Evolutionary conservation across 768 basidiomycete species (phyloP).

Genomic region (Boletus barrowsii): DNA sequence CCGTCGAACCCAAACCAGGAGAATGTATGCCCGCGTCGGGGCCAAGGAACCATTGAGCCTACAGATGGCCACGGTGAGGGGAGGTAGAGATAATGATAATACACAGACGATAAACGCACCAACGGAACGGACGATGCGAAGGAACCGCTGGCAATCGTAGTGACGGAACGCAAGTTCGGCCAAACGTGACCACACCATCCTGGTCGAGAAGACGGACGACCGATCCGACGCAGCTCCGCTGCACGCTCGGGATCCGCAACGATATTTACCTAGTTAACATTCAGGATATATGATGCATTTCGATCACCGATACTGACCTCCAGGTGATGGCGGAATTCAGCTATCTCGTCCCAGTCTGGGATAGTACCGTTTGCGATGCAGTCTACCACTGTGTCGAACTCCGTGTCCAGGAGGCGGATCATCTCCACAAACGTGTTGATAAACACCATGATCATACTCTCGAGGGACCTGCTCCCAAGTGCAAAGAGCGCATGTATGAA

Average conservation of each 20-base stretch:
- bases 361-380: constrained; percentile 12
- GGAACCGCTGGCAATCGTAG: constrained; percentile 5
- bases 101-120: neutral
- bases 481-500: constrained; percentile 7
- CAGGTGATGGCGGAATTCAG: neutral
- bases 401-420: constrained; percentile 3
- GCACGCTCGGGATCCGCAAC: constrained; percentile 6
- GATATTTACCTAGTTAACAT: neutral
- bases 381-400: constrained; percentile 10
- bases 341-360: constrained; percentile 1
- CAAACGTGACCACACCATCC: constrained; percentile 15
- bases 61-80: neutral
- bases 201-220: constrained; percentile 7
- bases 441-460: constrained; percentile 2
- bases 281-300: neutral
- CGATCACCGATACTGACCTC: neutral
- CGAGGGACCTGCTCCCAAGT: neutral
- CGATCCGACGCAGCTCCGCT: constrained; percentile 9
- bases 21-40: neutral
- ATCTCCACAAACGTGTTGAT: constrained; percentile 11
- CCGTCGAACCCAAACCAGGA: constrained; percentile 2
- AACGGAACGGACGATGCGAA: constrained; percentile 10
- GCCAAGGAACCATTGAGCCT: constrained; percentile 12
- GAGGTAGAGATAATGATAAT: no score
- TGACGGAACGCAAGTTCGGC: constrained; percentile 11